phyloP scores from a whole-genome alignment of 768 basidiomycete genomes.

The Coprinopsis sp. region DNA sequence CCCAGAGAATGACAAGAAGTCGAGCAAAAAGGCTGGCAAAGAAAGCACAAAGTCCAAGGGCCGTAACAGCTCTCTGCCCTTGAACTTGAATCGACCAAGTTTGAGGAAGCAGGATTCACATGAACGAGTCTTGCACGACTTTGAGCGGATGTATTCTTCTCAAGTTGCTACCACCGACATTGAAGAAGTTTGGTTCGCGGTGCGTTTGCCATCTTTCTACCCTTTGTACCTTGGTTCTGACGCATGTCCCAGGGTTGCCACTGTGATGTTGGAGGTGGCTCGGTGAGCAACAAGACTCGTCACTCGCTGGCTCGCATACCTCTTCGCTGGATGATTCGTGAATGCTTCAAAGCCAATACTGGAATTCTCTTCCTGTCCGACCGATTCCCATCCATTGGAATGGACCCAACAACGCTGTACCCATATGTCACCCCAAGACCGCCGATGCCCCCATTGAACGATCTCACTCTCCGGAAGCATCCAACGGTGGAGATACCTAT shows the following conservation, averaged over 20 bases:
- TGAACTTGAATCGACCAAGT: neutral
- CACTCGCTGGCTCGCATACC: slow-evolving; percentile 50
- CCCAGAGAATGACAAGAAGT: neutral
- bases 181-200: slow-evolving; percentile 70
- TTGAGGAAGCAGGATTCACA: slow-evolving; percentile 17
- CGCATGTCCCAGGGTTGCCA: slow-evolving; percentile 37
- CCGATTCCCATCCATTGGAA: slow-evolving; percentile 41
- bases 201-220: slow-evolving; percentile 16
- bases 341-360: slow-evolving; percentile 55
- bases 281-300: slow-evolving; percentile 41
- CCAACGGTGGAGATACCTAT: slow-evolving; percentile 23
- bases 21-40: neutral
- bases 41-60: neutral
- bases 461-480: slow-evolving; percentile 21
- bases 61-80: neutral
- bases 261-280: slow-evolving; percentile 56
- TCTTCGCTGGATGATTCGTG: slow-evolving; percentile 69
- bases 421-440: slow-evolving; percentile 36
- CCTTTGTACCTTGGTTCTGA: neutral
- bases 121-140: slow-evolving; percentile 22
- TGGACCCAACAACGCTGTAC: slow-evolving; percentile 45
- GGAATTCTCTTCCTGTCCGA: slow-evolving; percentile 58
- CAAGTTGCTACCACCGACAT: slow-evolving; percentile 31
- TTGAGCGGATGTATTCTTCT: slow-evolving; percentile 31
- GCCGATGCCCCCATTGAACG: slow-evolving; percentile 23